Evolutionary conservation across 2,329 filamentous ascomycete genomes (phyloP), one percentile per base, ranked within the genome.

Genomic region (Pseudogymnoascus sp.): DNA sequence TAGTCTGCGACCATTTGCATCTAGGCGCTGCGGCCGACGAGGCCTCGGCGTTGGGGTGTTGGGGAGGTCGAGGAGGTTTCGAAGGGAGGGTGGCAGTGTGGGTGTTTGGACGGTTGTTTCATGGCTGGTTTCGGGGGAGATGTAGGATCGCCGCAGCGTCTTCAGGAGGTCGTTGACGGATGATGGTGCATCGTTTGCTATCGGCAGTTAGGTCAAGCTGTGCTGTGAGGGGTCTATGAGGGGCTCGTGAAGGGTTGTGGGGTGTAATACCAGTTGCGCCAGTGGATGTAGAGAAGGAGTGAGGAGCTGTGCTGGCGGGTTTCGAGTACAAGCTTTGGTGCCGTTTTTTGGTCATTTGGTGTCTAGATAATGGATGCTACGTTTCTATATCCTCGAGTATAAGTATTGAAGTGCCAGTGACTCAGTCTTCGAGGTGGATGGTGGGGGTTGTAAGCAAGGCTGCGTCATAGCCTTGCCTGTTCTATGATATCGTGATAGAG

Each of bases 331-430:
- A 78, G 69, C 75, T 70, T 68, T 80, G 77, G 63, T 82, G 80
- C 74, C 83, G 79, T 80, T 86, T 87, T 78, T 86, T 87, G 75
- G 85, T 83, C 85, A 88, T 88, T 56, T 56, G 50, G 46, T 56
- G n/a, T 14, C 50, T 14, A 18, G 50, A 34, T 34, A 14, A 34
- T 56, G n/a, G 8, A 34, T 53, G 7, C 11, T 56, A 5, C 4
- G 7, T 34, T 31, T 31, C 8, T 56, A 34, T 34, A 12, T 18
- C n/a, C n/a, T 56, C n/a, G 50, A 56, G 28, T 18, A 56, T 56
- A 21, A 5, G 5, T 53, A 53, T 34, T 56, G n/a, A 34, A 21
- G 28, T 34, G 28, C 14, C 14, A 34, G 50, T 56, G 12, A 56
- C 28, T 56, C 50, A 12, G 25, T 6, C 50, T 12, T 56, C 7